A percentile compares a stretch with the other conserved stretches of the same genome.
Conservation (phyloP, 345 rosid genomes). For the Gossypium herbaceum region DNA sequence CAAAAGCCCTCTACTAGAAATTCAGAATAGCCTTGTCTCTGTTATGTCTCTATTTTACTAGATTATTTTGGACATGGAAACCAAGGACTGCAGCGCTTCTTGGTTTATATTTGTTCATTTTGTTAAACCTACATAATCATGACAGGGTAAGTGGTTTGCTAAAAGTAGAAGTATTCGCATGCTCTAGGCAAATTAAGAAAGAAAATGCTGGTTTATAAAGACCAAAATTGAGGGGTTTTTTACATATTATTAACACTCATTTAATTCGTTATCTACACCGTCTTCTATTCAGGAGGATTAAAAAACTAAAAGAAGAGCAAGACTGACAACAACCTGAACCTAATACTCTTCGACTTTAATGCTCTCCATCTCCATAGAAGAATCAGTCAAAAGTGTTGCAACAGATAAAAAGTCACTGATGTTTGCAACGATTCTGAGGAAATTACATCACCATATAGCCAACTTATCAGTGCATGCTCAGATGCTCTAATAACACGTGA, state of each 20-base stretch:
- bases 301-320: background rate
- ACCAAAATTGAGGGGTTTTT: background rate
- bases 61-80: background rate
- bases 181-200: background rate
- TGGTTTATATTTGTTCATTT: background rate
- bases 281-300: background rate
- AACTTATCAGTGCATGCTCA: background rate
- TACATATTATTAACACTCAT: background rate
- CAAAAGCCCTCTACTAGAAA: background rate
- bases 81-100: background rate
- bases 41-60: background rate
- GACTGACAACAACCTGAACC: background rate
- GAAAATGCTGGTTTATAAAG: background rate
- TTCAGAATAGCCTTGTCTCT: background rate
- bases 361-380: background rate
- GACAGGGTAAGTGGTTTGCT: background rate
- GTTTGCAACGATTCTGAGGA: background rate
- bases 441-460: background rate
- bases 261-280: background rate
- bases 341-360: background rate
- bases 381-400: background rate
- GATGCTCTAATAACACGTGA: background rate
- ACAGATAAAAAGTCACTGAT: background rate
- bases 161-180: background rate
- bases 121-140: constrained; percentile 1